phyloP scores from a whole-genome alignment of 345 rosid species.

The Gynandropsis gynandra region DNA sequence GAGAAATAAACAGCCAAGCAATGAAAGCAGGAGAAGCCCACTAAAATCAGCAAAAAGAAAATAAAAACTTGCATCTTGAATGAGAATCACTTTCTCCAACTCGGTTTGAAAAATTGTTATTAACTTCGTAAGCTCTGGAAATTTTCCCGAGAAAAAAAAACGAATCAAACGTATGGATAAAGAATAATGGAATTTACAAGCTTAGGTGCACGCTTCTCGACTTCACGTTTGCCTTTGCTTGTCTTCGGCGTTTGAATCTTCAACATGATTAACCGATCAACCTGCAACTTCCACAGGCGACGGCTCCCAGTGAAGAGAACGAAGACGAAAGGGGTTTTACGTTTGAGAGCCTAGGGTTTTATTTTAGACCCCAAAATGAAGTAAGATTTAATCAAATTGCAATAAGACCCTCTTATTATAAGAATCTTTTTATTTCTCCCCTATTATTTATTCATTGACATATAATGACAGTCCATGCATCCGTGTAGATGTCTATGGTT shows the following conservation, averaged over 20 bases:
- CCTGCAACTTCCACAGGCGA: constrained; percentile 16
- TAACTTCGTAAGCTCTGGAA: background rate
- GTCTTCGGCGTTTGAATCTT: constrained; percentile 51
- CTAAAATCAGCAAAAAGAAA: background rate
- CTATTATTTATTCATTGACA: too few relatives aligned
- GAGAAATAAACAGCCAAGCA: background rate
- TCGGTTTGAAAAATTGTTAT: background rate
- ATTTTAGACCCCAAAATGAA: background rate
- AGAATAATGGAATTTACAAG: constrained; percentile 31
- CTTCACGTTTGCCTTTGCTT: constrained; percentile 46
- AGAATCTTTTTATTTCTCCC: too few relatives aligned
- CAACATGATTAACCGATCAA: constrained; percentile 35
- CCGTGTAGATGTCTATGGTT: too few relatives aligned
- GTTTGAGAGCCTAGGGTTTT: constrained; percentile 22
- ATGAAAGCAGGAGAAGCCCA: background rate
- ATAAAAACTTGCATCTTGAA: constrained; percentile 1
- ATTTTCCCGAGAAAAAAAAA: constrained; percentile 14
- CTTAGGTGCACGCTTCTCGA: constrained; percentile 81
- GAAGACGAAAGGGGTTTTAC: constrained; percentile 16
- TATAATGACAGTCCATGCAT: too few relatives aligned
- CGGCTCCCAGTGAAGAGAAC: constrained; percentile 9
- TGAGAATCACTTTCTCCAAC: constrained; percentile 1
- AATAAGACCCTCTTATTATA: too few relatives aligned
- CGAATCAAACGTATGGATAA: background rate
- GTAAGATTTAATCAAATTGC: too few relatives aligned